Percentiles rank a stretch among this genome's conserved stretches.
Evolutionary conservation across 768 basidiomycete species (phyloP).

Genomic region (Boletus speciosus): DNA sequence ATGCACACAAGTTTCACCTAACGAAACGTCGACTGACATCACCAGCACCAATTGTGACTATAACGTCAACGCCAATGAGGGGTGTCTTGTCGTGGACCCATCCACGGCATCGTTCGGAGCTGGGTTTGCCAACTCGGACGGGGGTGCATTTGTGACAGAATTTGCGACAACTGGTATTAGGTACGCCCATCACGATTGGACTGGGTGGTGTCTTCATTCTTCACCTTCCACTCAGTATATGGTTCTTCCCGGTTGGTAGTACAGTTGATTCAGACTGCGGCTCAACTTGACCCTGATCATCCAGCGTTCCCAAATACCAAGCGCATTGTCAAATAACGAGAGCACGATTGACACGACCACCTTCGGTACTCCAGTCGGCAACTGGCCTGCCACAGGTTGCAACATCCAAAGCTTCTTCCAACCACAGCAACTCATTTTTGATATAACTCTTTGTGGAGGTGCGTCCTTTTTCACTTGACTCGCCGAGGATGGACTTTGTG

Average conservation of each 20-base stretch:
- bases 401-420: slow-evolving; percentile 50
- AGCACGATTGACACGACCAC: slow-evolving; percentile 51
- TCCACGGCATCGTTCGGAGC: slow-evolving; percentile 57
- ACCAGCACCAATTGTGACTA: slow-evolving; percentile 60
- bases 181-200: slow-evolving; percentile 35
- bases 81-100: slow-evolving; percentile 61
- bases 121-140: slow-evolving; percentile 60
- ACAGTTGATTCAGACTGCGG: not conserved
- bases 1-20: slow-evolving; percentile 49
- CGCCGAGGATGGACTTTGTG: slow-evolving; percentile 12
- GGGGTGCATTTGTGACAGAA: slow-evolving; percentile 76
- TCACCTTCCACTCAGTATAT: slow-evolving; percentile 18
- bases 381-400: slow-evolving; percentile 62
- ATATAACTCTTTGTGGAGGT: slow-evolving; percentile 71
- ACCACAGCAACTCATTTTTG: slow-evolving; percentile 65
- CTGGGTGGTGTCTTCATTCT: not conserved
- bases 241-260: slow-evolving; percentile 30
- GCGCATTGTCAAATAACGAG: slow-evolving; percentile 44
- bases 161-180: slow-evolving; percentile 62
- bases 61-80: slow-evolving; percentile 52
- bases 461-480: slow-evolving; percentile 25
- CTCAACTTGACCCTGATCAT: not conserved
- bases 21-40: slow-evolving; percentile 49
- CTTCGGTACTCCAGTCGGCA: slow-evolving; percentile 65
- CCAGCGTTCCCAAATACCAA: slow-evolving; percentile 43